A percentile compares a stretch with the other conserved stretches of the same genome.
Conservation (phyloP, 2,329 filamentous ascomycete species). For the Alternaria sp. region DNA sequence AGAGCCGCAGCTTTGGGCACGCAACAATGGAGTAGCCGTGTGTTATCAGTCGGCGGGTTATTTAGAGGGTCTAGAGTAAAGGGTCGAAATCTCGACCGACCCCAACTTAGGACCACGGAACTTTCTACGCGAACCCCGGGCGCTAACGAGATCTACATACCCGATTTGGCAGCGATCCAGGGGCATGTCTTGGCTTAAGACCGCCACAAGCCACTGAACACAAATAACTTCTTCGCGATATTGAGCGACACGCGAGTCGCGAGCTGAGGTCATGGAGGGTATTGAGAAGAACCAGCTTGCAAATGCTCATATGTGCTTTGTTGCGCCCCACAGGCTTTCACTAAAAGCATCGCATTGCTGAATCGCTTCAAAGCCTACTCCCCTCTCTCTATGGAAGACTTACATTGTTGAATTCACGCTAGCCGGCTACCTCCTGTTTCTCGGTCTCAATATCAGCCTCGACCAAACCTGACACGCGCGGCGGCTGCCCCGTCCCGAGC, state of each 20-base stretch:
- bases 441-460: slow-evolving; percentile 4
- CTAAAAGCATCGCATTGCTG: background rate
- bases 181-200: slow-evolving; percentile 12
- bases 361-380: background rate
- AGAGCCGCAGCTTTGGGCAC: background rate
- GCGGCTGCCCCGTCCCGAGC: slow-evolving; percentile 19
- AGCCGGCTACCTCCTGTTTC: slow-evolving; percentile 6
- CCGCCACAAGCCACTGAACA: slow-evolving; percentile 6
- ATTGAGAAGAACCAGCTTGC: background rate
- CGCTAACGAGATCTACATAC: slow-evolving; percentile 14
- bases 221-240: background rate
- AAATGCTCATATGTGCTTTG: background rate
- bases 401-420: slow-evolving; percentile 1
- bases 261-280: background rate
- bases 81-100: slow-evolving; percentile 7
- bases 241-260: background rate
- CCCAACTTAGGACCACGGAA: slow-evolving; percentile 2
- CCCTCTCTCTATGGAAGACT: background rate
- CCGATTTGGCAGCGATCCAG: slow-evolving; percentile 8
- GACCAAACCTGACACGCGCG: slow-evolving; percentile 18
- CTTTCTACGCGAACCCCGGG: slow-evolving; percentile 12
- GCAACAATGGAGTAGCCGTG: background rate
- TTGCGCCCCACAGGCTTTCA: background rate
- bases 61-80: background rate
- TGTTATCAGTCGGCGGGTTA: background rate